phyloP scores from a whole-genome alignment of 2,329 filamentous ascomycete genomes.

The Mycosphaerella sp. region DNA sequence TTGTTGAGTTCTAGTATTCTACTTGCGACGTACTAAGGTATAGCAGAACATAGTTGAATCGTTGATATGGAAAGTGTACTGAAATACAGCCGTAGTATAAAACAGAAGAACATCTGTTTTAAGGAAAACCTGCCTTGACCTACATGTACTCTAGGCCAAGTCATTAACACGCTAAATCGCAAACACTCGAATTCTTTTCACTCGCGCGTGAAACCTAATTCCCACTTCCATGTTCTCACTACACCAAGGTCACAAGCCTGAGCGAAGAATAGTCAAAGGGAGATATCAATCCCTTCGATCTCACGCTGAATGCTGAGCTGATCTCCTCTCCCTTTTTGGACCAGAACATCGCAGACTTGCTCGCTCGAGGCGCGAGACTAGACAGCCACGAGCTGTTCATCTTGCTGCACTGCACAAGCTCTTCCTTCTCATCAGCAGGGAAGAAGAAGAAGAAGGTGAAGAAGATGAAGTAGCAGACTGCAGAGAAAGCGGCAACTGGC shows the following conservation, averaged over 20 bases:
- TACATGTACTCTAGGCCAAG: too few species aligned
- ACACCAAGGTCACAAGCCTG: not conserved
- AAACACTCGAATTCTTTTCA: too few species aligned
- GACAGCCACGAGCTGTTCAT: slow-evolving; percentile 6
- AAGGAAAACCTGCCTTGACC: too few species aligned
- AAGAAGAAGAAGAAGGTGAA: not conserved
- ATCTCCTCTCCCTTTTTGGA: not conserved
- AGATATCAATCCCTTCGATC: slow-evolving; percentile 12
- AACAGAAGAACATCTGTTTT: too few species aligned
- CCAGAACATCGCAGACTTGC: not conserved
- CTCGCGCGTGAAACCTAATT: too few species aligned
- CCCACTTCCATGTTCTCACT: too few species aligned
- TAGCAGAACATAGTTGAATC: too few species aligned
- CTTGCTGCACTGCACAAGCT: slow-evolving; percentile 8
- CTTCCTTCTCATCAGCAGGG: not conserved
- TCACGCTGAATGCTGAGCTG: not conserved
- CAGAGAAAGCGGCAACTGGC: not conserved
- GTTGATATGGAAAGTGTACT: too few species aligned
- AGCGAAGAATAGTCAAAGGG: slow-evolving; percentile 3
- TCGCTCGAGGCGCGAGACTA: not conserved
- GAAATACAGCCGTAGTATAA: too few species aligned
- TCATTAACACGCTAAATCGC: too few species aligned
- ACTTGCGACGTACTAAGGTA: too few species aligned
- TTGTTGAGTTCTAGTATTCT: too few species aligned
- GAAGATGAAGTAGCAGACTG: not conserved